phyloP scores from a whole-genome alignment of 2,329 filamentous ascomycete species.

The Arthroderma sp. region DNA sequence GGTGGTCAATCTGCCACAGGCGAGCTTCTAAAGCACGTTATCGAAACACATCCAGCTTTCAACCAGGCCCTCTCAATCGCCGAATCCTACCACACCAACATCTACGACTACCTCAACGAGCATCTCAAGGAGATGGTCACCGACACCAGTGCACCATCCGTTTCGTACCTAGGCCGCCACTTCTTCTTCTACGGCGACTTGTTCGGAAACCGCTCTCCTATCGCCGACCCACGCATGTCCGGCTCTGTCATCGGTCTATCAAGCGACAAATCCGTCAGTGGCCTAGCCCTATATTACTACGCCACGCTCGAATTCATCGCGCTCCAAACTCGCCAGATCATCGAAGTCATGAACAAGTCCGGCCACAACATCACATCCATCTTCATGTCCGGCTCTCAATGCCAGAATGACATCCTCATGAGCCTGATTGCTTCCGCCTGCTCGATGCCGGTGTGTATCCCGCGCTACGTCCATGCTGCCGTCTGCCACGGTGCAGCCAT shows the following conservation, averaged over 20 bases:
- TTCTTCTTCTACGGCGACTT: conserved; percentile 98
- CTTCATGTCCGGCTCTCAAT: conserved; percentile 98
- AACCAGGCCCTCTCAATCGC: conserved; percentile 66
- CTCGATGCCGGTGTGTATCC: conserved; percentile 84
- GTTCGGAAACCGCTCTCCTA: conserved; percentile 88
- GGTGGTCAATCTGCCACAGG: conserved; percentile 94
- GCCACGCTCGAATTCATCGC: conserved; percentile 97
- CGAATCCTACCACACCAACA: conserved; percentile 69
- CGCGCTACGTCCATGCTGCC: conserved; percentile 83
- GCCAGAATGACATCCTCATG: conserved; percentile 90
- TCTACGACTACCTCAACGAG: conserved; percentile 89
- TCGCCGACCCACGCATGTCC: conserved; percentile 87
- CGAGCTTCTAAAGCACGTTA: conserved; percentile 82
- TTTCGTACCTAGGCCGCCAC: conserved; percentile 79
- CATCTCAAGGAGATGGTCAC: conserved; percentile 67
- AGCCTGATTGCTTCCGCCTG: conserved; percentile 80
- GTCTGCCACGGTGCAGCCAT: conserved; percentile 98
- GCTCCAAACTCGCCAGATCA: conserved; percentile 88
- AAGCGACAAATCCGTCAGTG: conserved; percentile 74
- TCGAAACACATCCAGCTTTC: conserved; percentile 89
- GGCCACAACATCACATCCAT: conserved; percentile 83
- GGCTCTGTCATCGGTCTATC: conserved; percentile 77
- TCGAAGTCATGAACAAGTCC: conserved; percentile 81
- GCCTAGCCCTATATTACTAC: conserved; percentile 85
- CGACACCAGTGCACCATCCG: conserved; percentile 54